A percentile compares a stretch with the other conserved stretches of the same genome.
These are phyloP conservation scores for Alloteropsis semialata DNA, from an alignment of 176 grass and related monocot genomes.

Conservation along the genomic window DNA sequence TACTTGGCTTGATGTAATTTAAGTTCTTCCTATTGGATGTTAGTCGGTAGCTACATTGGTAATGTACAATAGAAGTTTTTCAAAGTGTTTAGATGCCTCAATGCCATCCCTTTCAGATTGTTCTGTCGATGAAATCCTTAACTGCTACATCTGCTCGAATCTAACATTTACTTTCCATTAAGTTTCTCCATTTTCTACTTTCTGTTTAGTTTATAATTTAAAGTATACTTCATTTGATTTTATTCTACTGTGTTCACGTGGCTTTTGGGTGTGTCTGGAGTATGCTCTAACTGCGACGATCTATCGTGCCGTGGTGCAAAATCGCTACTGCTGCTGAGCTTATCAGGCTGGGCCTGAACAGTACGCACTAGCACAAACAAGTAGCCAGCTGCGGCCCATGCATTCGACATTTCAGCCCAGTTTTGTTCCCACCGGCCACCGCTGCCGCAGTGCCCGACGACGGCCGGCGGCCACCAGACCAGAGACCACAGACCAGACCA, in stretches of 20 bases:
- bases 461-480: not conserved
- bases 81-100: not conserved
- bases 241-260: too few relatives aligned
- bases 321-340: not conserved
- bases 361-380: too few relatives aligned
- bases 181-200: too few relatives aligned
- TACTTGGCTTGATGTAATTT: slow-evolving; percentile 17
- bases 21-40: slow-evolving; percentile 17
- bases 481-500: too few relatives aligned
- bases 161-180: not conserved
- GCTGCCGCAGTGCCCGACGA: not conserved
- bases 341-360: not conserved
- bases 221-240: too few relatives aligned
- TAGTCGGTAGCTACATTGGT: not conserved
- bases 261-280: too few relatives aligned
- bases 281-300: not conserved
- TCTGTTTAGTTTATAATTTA: too few relatives aligned
- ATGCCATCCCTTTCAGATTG: not conserved
- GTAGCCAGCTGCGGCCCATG: not conserved
- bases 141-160: not conserved
- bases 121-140: not conserved
- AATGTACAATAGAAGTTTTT: slow-evolving; percentile 15
- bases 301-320: not conserved
- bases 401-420: not conserved
- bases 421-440: not conserved